These are phyloP conservation scores for Hirsutella minnesotensis DNA, from an alignment of 2,329 filamentous ascomycete genomes.

Conservation along the genomic window DNA sequence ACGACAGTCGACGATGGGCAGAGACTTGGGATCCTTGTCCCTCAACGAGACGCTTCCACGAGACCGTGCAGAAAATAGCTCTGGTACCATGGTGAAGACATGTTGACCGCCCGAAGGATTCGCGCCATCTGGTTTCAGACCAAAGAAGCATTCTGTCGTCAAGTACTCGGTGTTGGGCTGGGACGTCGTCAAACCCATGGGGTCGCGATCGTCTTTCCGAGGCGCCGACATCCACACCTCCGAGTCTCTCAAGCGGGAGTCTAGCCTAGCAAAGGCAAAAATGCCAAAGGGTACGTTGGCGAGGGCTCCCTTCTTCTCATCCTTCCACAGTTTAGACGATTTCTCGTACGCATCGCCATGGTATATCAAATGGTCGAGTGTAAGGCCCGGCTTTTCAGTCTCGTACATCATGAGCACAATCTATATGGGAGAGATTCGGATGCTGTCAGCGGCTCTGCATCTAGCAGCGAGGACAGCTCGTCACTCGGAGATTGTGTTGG, in stretches of 20 bases:
- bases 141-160: conserved; percentile 49
- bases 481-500: no score
- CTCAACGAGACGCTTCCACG: conserved; percentile 41
- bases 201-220: conserved; percentile 39
- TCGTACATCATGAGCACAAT: conserved; percentile 51
- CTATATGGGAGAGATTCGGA: conserved; percentile 11
- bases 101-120: conserved; percentile 40
- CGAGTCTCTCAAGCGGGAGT: conserved; percentile 43
- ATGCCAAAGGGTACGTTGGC: conserved; percentile 51
- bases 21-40: conserved; percentile 32
- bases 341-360: conserved; percentile 38
- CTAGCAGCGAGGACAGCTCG: not conserved
- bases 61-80: conserved; percentile 46
- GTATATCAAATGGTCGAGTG: conserved; percentile 41
- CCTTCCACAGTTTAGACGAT: conserved; percentile 42
- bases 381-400: conserved; percentile 36
- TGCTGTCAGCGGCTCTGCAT: not conserved
- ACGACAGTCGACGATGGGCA: conserved; percentile 46
- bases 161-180: conserved; percentile 54
- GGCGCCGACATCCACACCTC: conserved; percentile 40
- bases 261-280: conserved; percentile 50
- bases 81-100: conserved; percentile 44
- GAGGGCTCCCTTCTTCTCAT: conserved; percentile 44
- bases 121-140: conserved; percentile 43
- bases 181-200: conserved; percentile 44